Percentiles rank a stretch among this genome's conserved stretches.
These are phyloP conservation scores for Rhizophlyctis rosea DNA, from an alignment of 192 early-diverging fungal genomes.

Conservation along the genomic window DNA sequence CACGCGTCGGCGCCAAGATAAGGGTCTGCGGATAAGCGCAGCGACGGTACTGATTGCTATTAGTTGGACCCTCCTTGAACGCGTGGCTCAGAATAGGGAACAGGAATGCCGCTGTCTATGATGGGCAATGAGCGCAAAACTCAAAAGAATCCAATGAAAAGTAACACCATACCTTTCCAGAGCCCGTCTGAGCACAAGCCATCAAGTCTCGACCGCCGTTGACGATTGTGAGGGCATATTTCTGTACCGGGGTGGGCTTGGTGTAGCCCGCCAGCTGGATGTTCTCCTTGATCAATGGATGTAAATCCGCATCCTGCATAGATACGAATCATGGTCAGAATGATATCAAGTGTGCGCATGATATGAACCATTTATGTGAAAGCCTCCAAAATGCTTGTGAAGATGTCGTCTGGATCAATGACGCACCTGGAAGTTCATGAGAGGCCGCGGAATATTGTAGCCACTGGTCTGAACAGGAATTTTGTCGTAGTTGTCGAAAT, in stretches of 20 bases:
- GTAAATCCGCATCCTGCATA: constrained; percentile 57
- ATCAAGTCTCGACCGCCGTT: constrained; percentile 86
- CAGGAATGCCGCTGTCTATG: constrained; percentile 83
- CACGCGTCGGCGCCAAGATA: constrained; percentile 94
- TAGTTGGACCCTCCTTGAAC: constrained; percentile 91
- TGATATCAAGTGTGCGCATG: neutral
- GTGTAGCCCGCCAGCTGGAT: constrained; percentile 82
- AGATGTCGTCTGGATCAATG: no score
- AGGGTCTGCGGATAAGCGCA: constrained; percentile 91
- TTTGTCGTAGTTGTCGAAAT: constrained; percentile 98
- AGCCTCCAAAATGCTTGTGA: no score
- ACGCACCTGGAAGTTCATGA: constrained; percentile 58
- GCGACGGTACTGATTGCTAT: constrained; percentile 86
- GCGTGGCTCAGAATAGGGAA: constrained; percentile 90
- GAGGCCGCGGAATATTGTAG: constrained; percentile 37
- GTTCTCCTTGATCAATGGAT: constrained; percentile 82
- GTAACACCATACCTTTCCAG: constrained; percentile 55
- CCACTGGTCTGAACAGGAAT: constrained; percentile 86
- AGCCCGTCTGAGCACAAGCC: constrained; percentile 97
- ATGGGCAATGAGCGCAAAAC: neutral
- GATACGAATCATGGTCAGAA: neutral
- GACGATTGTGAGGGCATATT: constrained; percentile 40
- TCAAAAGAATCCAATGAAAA: neutral
- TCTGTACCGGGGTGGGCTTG: constrained; percentile 90
- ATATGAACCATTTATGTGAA: no score